Conservation (phyloP, 2,329 filamentous ascomycete genomes). For the Ophiostoma australiae region DNA sequence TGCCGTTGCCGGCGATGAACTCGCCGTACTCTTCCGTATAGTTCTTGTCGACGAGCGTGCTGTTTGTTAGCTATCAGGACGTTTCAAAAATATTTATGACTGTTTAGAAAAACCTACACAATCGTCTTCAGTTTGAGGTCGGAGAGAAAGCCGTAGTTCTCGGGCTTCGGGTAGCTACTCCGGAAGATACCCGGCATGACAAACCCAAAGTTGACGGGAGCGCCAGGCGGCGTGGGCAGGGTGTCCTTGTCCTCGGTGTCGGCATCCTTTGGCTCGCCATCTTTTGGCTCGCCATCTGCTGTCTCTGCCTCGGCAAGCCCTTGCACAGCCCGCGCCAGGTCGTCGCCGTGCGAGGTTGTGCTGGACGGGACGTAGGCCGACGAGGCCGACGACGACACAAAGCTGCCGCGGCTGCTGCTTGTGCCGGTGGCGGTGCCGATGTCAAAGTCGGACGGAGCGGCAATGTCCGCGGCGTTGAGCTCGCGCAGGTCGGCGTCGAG, state of each 20-base stretch:
- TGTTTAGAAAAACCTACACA: constrained; percentile 50
- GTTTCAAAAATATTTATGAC: neutral
- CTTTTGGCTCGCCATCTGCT: neutral
- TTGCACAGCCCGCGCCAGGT: neutral
- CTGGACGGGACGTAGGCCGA: constrained; percentile 19
- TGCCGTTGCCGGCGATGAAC: constrained; percentile 63
- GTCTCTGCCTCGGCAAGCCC: neutral
- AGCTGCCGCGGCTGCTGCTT: constrained; percentile 24
- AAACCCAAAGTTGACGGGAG: constrained; percentile 68
- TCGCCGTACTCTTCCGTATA: constrained; percentile 47
- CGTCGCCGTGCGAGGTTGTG: neutral
- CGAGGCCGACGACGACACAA: constrained; percentile 22
- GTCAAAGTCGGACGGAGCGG: neutral
- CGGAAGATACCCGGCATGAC: constrained; percentile 73
- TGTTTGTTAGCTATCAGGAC: constrained; percentile 32
- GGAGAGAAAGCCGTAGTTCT: constrained; percentile 66
- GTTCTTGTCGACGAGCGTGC: constrained; percentile 61
- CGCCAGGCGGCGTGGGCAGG: constrained; percentile 29
- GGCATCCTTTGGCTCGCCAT: neutral
- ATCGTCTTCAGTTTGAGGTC: constrained; percentile 70
- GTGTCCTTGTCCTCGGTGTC: neutral
- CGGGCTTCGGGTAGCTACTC: constrained; percentile 69
- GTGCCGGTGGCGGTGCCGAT: constrained; percentile 11
- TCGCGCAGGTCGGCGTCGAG: constrained; percentile 24
- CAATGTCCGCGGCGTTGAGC: neutral